Conservation (phyloP, 345 rosid genomes). For the Excoecaria cochinchinensis region DNA sequence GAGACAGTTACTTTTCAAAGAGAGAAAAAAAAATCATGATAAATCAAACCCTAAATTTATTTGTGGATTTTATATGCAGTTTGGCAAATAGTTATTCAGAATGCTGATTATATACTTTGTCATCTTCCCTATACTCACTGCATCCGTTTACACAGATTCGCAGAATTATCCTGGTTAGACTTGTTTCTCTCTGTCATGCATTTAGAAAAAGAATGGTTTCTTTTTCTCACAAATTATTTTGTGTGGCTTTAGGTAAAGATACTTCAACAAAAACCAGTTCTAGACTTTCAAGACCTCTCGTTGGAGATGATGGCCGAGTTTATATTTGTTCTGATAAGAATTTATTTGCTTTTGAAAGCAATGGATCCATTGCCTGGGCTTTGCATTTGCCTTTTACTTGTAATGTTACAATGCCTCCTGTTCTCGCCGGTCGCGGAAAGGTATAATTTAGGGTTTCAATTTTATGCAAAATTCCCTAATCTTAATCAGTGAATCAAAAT, state of each 20-base stretch:
- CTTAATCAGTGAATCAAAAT: constrained; percentile 2
- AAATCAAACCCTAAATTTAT: not conserved
- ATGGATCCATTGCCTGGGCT: constrained; percentile 80
- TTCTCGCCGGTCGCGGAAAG: constrained; percentile 58
- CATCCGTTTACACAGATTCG: not conserved
- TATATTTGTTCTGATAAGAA: constrained; percentile 62
- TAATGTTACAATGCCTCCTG: constrained; percentile 47
- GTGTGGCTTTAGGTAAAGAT: constrained; percentile 30
- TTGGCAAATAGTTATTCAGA: not conserved
- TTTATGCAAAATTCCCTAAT: not conserved
- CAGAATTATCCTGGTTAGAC: constrained; percentile 3
- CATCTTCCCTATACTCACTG: not conserved
- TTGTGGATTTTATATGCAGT: not conserved
- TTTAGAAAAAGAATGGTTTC: too few relatives aligned
- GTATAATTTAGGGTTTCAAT: constrained; percentile 25
- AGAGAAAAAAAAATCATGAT: not conserved
- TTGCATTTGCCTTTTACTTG: constrained; percentile 60
- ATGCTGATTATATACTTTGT: constrained; percentile 9
- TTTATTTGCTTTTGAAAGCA: constrained; percentile 66
- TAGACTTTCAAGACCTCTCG: constrained; percentile 61
- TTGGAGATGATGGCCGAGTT: constrained; percentile 64
- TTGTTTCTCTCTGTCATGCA: not conserved
- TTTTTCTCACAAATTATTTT: not conserved
- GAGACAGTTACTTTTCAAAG: not conserved
- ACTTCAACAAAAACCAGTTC: constrained; percentile 20